Conservation (phyloP, 2,329 filamentous ascomycete species). For the Volutella citrinella region DNA sequence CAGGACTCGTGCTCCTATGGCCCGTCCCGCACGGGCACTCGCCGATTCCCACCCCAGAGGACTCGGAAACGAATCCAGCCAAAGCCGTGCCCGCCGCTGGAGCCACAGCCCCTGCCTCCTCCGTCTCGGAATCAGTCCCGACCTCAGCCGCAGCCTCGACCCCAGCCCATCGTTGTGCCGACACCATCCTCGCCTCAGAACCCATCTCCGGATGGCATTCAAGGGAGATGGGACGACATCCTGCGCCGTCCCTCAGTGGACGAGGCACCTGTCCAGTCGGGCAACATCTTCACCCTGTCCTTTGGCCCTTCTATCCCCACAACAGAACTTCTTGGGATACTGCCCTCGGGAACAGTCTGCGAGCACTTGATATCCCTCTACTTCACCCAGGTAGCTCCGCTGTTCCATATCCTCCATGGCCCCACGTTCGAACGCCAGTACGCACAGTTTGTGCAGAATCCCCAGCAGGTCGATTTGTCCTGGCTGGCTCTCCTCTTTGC, state of each 20-base stretch:
- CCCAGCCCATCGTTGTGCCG: too few species aligned
- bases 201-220: too few species aligned
- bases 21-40: neutral
- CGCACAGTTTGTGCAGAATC: constrained; percentile 5
- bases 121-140: too few species aligned
- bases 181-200: too few species aligned
- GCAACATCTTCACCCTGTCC: neutral
- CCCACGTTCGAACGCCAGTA: constrained; percentile 17
- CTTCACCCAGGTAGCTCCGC: constrained; percentile 9
- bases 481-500: constrained; percentile 17
- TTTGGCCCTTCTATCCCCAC: constrained; percentile 6
- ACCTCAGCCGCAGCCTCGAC: too few species aligned
- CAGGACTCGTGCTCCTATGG: neutral
- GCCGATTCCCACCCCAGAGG: neutral
- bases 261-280: neutral
- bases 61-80: too few species aligned
- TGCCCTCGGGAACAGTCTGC: constrained; percentile 6
- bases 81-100: too few species aligned
- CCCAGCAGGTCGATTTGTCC: constrained; percentile 4
- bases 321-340: constrained; percentile 5
- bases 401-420: constrained; percentile 16
- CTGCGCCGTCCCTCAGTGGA: neutral
- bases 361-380: constrained; percentile 13
- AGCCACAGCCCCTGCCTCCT: too few species aligned
- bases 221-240: neutral